A percentile compares a stretch with the other conserved stretches of the same genome.
Evolutionary conservation across 2,329 filamentous ascomycete genomes (phyloP).

Genomic region (Cladophialophora psammophila): DNA sequence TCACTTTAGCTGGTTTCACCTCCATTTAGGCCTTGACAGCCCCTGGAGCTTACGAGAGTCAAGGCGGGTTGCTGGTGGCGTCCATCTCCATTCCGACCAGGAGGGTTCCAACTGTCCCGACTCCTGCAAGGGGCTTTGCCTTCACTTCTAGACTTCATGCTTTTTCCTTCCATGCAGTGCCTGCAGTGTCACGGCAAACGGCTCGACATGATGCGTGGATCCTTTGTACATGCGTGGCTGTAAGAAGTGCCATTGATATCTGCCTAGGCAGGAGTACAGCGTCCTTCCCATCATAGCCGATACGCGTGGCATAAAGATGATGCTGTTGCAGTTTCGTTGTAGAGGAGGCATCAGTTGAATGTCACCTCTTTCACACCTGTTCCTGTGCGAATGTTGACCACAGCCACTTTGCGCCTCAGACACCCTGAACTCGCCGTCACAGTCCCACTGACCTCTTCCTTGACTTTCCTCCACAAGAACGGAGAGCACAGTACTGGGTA

Average conservation of each 20-base stretch:
- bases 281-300: neutral
- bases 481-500: slow-evolving; percentile 25
- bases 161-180: neutral
- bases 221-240: neutral
- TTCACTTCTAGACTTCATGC: neutral
- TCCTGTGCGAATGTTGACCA: slow-evolving; percentile 11
- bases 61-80: neutral
- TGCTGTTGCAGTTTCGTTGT: neutral
- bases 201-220: neutral
- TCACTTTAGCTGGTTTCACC: slow-evolving; percentile 15
- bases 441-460: slow-evolving; percentile 28
- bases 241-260: neutral
- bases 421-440: slow-evolving; percentile 17
- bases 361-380: too few relatives aligned
- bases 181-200: slow-evolving; percentile 2
- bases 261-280: neutral
- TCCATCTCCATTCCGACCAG: neutral
- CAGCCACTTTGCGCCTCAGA: slow-evolving; percentile 25
- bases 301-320: neutral
- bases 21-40: slow-evolving; percentile 1
- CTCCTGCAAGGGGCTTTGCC: slow-evolving; percentile 4
- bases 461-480: slow-evolving; percentile 32
- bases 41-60: slow-evolving; percentile 4
- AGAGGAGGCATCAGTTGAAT: neutral
- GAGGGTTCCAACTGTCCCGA: neutral